Evolutionary conservation across 176 grass and related monocot genomes (phyloP).

Genomic region (Oryza glaberrima): DNA sequence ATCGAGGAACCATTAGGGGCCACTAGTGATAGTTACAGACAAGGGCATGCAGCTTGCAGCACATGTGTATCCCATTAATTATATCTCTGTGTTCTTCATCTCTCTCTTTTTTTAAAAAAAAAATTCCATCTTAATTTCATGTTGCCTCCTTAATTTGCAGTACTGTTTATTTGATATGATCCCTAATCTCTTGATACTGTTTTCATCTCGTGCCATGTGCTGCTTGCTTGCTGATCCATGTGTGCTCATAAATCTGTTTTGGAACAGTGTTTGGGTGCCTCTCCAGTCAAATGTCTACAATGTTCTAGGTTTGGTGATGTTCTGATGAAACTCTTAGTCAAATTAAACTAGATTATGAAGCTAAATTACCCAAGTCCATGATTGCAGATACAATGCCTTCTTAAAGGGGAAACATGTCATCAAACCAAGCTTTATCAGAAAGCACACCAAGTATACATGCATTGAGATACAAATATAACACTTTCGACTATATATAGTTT

Average conservation of each 20-base stretch:
- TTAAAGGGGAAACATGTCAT: background rate
- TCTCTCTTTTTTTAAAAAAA: background rate
- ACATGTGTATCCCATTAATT: constrained; percentile 2
- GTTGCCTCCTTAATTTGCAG: background rate
- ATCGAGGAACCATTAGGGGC: constrained; percentile 4
- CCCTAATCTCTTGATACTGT: background rate
- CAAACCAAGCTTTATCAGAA: background rate
- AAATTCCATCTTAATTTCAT: background rate
- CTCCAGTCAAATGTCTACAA: constrained; percentile 8
- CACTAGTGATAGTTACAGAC: background rate
- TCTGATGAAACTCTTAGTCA: background rate
- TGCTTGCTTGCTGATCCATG: background rate
- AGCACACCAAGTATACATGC: background rate
- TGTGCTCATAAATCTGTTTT: background rate
- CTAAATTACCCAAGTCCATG: background rate
- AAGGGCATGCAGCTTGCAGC: background rate
- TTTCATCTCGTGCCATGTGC: background rate
- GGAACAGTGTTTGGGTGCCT: background rate
- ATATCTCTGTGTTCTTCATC: background rate
- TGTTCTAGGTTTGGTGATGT: background rate
- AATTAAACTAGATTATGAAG: background rate
- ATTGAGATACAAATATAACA: background rate
- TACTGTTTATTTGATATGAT: background rate
- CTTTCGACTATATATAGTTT: too few relatives aligned
- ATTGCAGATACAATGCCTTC: background rate